Evolutionary conservation across 1,284 basidiomycete species (phyloP).

Genomic region (Mycena citricolor): DNA sequence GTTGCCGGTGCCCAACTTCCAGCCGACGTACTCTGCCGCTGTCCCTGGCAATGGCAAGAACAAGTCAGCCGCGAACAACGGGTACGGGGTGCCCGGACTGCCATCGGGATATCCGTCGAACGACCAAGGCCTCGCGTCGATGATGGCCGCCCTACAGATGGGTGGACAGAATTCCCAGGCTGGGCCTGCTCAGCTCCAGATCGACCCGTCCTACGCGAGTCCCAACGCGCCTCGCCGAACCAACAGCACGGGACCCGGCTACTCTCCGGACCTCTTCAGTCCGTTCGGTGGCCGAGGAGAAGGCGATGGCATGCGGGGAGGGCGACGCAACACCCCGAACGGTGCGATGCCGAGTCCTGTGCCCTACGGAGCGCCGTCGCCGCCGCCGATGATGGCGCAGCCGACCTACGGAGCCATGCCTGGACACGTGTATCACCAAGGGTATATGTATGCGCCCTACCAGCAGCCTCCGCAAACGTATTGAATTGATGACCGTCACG

Average conservation of each 20-base stretch:
- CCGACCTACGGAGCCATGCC: conserved; percentile 62
- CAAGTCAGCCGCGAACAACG: conserved; percentile 57
- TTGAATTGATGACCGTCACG: conserved; percentile 42
- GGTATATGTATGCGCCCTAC: conserved; percentile 81
- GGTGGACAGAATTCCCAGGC: conserved; percentile 80
- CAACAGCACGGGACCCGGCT: conserved; percentile 52
- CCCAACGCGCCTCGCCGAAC: conserved; percentile 42
- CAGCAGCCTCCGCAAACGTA: conserved; percentile 69
- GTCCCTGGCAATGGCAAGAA: conserved; percentile 62
- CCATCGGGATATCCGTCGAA: conserved; percentile 77
- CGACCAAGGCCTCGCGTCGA: conserved; percentile 79
- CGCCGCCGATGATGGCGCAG: conserved; percentile 57
- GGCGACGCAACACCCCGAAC: conserved; percentile 51
- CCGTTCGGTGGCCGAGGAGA: conserved; percentile 70
- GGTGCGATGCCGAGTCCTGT: conserved; percentile 44
- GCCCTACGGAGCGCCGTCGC: conserved; percentile 61
- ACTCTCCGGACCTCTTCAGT: conserved; percentile 76
- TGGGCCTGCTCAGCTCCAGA: conserved; percentile 70
- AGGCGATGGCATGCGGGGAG: conserved; percentile 47
- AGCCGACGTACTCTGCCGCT: conserved; percentile 70
- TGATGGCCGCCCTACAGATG: conserved; percentile 88
- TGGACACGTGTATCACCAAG: conserved; percentile 73
- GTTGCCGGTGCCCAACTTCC: conserved; percentile 82
- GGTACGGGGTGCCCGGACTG: conserved; percentile 67
- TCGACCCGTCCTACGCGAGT: conserved; percentile 59